Base-by-base conservation (phyloP, 352 stramenopile genomes). In the Phytophthora lateralis region DNA sequence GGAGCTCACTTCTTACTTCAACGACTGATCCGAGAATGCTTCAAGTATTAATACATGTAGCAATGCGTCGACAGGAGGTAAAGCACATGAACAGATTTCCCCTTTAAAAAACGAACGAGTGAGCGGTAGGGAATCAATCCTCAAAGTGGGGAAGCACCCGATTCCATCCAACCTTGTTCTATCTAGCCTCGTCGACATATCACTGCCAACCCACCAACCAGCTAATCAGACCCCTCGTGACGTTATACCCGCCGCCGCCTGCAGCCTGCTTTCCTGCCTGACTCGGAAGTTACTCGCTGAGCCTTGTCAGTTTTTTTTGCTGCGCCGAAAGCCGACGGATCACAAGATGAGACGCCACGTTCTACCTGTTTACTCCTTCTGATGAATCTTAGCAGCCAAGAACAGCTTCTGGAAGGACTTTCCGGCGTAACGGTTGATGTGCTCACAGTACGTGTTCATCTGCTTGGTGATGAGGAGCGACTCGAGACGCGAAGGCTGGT, bases 401-500 rank as follows among this genome's bases (percentile, higher is more conserved):
- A 96, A 97, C 20, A 97, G 80, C 73, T 97, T 97, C 71, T 95
- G 81, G 75, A 96, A 96, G 21, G 83, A 93, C 67, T 93, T 94
- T 66, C 88, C 89, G 44, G 88, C 80, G 72, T 96, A 97, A 48
- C 84, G 83, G 75, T 97, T 97, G 70, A 97, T 93, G 76, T 96
- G 86, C 67, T 96, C 84, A 69, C 88, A 96, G 82, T 97, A 97
- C 75, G 85, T 93, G 75, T 95, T 94, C 80, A 97, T 96, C 77
- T 97, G 90, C 74, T 96, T 96, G 56, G 85, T 93, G 73, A 95
- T 94, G 39, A 97, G 70, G 43, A 97, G 84, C 60, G 88, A 85
- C 68, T 96, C 90, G 46, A 96, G 78, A 38, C 86, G 86, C 67
- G 85, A 94, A 9, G 88, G 88, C 68, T 96, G 88, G 71, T 91